Base-by-base conservation (phyloP, 306 rosid species). In the Gastrolobium villosum region DNA sequence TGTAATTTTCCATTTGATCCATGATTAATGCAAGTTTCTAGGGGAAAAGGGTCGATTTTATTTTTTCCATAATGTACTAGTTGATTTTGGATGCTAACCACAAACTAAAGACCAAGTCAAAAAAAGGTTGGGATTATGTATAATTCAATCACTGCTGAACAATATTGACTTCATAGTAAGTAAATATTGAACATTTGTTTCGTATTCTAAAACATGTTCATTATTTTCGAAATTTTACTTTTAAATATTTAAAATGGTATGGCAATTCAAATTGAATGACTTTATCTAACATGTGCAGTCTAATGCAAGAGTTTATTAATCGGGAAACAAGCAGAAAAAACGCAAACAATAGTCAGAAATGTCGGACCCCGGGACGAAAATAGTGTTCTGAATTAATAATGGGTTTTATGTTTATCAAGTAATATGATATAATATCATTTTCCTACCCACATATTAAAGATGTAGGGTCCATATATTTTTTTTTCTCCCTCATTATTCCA, bases 261-360 rank as follows among this genome's bases (percentile, higher is more conserved):
- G 55, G 26, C 55, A 49, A 4, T 49, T 49, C 55, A 49, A 20
- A 49, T n/a, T 4, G 26, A n/a, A 49, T 14, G 10, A 46, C 26
- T 20, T 48, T 11, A 13, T 13, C 28, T n/a, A 50, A 14, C 56
- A 52, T 2, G 59, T 52, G 9, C 6, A 15, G 31, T 50, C 2
- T n/a, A 13, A 4, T 50, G 7, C 26, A 50, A n/a, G 28, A 50
- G 4, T 20, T 20, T 20, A 20, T 20, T 20, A 8, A 8, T 35
- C 63, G 62, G 63, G 72, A 48, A 75, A 49, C 64, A 62, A 75
- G 70, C 48, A 74, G 62, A 62, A 63, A 26, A 75, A 35, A 64
- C 1, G 54, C 4, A 28, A 31, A 11, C 55, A 8, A 7, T 63
- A 76, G 65, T 37, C 41, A 37, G 44, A 49, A 50, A 52, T 64